Percentiles rank a stretch among this genome's conserved stretches.
These are phyloP conservation scores for Cyberlindnera subsufficiens DNA, from an alignment of 805 yeast genomes.

Conservation along the genomic window DNA sequence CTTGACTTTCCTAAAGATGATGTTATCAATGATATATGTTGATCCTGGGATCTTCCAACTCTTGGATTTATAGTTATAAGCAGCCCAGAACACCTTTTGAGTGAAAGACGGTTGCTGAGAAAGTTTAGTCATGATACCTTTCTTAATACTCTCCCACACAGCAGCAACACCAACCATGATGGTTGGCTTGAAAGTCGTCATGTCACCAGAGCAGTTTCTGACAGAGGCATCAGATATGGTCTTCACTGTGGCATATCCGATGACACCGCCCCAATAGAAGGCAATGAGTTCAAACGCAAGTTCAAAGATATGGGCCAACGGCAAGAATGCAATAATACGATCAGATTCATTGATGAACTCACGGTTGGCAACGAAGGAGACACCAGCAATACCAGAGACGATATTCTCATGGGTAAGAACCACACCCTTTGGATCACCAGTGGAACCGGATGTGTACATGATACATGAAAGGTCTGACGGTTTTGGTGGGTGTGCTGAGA, in stretches of 20 bases:
- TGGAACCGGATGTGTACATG: slow-evolving; percentile 69
- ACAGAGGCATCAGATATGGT: slow-evolving; percentile 80
- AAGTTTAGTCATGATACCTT: slow-evolving; percentile 81
- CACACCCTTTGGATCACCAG: slow-evolving; percentile 82
- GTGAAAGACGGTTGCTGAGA: slow-evolving; percentile 54
- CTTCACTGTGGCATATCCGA: slow-evolving; percentile 91
- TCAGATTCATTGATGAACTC: slow-evolving; percentile 49
- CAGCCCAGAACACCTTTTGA: slow-evolving; percentile 86
- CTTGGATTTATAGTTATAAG: slow-evolving; percentile 66
- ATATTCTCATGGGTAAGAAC: slow-evolving; percentile 59
- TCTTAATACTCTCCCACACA: slow-evolving; percentile 93
- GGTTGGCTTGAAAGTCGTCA: slow-evolving; percentile 82
- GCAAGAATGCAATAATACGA: slow-evolving; percentile 81
- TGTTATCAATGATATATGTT: slow-evolving; percentile 50
- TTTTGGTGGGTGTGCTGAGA: slow-evolving; percentile 35
- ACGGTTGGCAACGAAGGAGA: slow-evolving; percentile 53
- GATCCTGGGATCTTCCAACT: slow-evolving; percentile 73
- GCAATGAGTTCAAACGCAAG: slow-evolving; percentile 74
- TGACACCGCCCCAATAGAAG: slow-evolving; percentile 83
- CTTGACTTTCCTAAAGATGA: slow-evolving; percentile 82
- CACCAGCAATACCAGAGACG: slow-evolving; percentile 84
- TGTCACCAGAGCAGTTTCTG: slow-evolving; percentile 83
- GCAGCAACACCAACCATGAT: slow-evolving; percentile 98
- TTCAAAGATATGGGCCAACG: slow-evolving; percentile 95
- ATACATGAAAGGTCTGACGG: slow-evolving; percentile 53